These are phyloP conservation scores for Anthracocystis panici-leucophaei DNA, from an alignment of 1,284 basidiomycete species.

Conservation along the genomic window DNA sequence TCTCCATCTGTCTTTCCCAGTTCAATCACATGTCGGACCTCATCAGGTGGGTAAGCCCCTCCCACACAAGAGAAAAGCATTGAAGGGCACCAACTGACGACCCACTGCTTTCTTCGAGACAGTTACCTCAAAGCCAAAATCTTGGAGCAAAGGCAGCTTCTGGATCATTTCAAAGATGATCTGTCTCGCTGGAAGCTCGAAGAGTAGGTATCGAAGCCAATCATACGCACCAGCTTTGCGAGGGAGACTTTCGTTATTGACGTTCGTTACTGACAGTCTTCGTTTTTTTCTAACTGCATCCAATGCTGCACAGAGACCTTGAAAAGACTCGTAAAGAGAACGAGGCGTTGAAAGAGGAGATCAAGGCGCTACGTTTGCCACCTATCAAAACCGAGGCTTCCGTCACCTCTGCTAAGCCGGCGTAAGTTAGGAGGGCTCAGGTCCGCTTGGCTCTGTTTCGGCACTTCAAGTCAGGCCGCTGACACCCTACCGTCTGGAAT, in stretches of 20 bases:
- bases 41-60: constrained; percentile 21
- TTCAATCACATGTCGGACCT: constrained; percentile 42
- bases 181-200: constrained; percentile 13
- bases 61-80: neutral
- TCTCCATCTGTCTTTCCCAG: neutral
- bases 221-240: neutral
- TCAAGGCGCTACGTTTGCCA: constrained; percentile 9
- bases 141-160: constrained; percentile 34
- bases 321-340: constrained; percentile 22
- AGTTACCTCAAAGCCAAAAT: constrained; percentile 39
- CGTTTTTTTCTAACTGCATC: too few species aligned
- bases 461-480: neutral
- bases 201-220: constrained; percentile 9
- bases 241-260: too few species aligned
- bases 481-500: neutral
- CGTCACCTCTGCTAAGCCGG: too few species aligned
- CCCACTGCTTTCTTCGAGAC: neutral
- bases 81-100: neutral
- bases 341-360: constrained; percentile 16
- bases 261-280: too few species aligned
- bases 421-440: neutral
- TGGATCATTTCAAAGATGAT: constrained; percentile 28
- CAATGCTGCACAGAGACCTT: constrained; percentile 13
- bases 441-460: neutral
- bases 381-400: neutral